A percentile compares a stretch with the other conserved stretches of the same genome.
Evolutionary conservation across 2,329 filamentous ascomycete species (phyloP).

Genomic region (Clarireedia hainanense): DNA sequence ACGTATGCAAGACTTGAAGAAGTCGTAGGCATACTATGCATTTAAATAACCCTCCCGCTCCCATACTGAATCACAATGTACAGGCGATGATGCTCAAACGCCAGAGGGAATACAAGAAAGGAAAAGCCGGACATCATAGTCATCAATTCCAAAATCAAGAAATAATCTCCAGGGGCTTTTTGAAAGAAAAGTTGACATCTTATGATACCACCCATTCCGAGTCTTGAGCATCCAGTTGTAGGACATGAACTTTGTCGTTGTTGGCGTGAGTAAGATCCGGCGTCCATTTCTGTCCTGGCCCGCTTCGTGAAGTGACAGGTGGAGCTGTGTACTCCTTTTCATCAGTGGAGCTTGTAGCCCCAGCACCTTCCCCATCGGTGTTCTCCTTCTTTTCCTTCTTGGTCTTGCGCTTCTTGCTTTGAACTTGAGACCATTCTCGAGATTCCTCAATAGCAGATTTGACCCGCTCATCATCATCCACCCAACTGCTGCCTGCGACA

Average conservation of each 20-base stretch:
- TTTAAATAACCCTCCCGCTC: conserved; percentile 1
- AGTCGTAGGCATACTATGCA: conserved; percentile 6
- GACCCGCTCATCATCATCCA: conserved; percentile 56
- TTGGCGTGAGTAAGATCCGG: conserved; percentile 13
- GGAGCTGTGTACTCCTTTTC: conserved; percentile 18
- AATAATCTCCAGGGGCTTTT: neutral
- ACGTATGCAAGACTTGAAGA: conserved; percentile 4
- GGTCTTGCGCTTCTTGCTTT: conserved; percentile 28
- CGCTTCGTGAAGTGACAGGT: conserved; percentile 16
- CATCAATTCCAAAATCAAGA: neutral
- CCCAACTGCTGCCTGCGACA: conserved; percentile 13
- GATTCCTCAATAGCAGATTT: conserved; percentile 46
- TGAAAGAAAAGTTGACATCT: neutral
- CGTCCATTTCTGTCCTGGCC: conserved; percentile 21
- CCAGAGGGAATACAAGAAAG: conserved; percentile 8
- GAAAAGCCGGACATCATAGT: neutral
- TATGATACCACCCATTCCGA: conserved; percentile 29
- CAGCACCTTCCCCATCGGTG: conserved; percentile 17
- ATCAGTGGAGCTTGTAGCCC: conserved; percentile 12
- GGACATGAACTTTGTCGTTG: conserved; percentile 16
- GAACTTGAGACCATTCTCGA: conserved; percentile 51
- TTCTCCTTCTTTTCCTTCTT: conserved; percentile 18
- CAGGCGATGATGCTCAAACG: conserved; percentile 9
- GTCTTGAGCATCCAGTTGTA: conserved; percentile 18
- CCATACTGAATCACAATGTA: conserved; percentile 5